These are phyloP conservation scores for Zasmidium citrigriseum DNA, from an alignment of 2,329 filamentous ascomycete species.

Conservation along the genomic window DNA sequence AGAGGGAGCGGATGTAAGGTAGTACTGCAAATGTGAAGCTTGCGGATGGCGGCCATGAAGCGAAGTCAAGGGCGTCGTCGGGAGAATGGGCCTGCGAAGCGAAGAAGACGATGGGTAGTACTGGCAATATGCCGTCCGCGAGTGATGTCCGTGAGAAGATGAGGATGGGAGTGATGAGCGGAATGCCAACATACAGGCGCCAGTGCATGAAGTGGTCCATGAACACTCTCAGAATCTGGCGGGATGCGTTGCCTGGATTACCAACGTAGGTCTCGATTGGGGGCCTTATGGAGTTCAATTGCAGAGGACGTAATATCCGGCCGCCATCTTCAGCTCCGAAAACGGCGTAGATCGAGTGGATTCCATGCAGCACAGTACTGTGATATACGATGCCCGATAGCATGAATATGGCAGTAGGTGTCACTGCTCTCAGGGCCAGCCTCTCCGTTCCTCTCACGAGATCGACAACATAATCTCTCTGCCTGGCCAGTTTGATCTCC, in stretches of 20 bases:
- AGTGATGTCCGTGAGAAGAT: conserved; percentile 67
- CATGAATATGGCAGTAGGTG: conserved; percentile 64
- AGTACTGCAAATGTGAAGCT: conserved; percentile 66
- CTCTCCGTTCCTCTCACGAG: conserved; percentile 61
- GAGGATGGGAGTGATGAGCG: conserved; percentile 67
- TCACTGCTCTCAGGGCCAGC: conserved; percentile 58
- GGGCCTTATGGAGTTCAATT: conserved; percentile 21
- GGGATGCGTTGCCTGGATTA: conserved; percentile 14
- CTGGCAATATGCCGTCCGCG: conserved; percentile 64
- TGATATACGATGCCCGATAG: conserved; percentile 40
- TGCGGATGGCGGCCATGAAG: conserved; percentile 67
- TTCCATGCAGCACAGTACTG: conserved; percentile 50
- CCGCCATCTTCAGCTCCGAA: conserved; percentile 65
- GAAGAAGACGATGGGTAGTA: conserved; percentile 64
- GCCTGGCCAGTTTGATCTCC: conserved; percentile 73
- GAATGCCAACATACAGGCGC: conserved; percentile 60
- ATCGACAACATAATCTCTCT: conserved; percentile 71
- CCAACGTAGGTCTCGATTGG: conserved; percentile 27
- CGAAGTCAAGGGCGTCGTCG: conserved; percentile 50
- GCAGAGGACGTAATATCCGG: conserved; percentile 52
- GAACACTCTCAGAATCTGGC: conserved; percentile 21
- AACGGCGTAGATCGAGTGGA: conserved; percentile 64
- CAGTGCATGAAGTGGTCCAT: conserved; percentile 42
- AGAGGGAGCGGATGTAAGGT: conserved; percentile 65
- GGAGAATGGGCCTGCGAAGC: conserved; percentile 53